Base-by-base conservation (phyloP, 257 asterid species). In the Salvia splendens region DNA sequence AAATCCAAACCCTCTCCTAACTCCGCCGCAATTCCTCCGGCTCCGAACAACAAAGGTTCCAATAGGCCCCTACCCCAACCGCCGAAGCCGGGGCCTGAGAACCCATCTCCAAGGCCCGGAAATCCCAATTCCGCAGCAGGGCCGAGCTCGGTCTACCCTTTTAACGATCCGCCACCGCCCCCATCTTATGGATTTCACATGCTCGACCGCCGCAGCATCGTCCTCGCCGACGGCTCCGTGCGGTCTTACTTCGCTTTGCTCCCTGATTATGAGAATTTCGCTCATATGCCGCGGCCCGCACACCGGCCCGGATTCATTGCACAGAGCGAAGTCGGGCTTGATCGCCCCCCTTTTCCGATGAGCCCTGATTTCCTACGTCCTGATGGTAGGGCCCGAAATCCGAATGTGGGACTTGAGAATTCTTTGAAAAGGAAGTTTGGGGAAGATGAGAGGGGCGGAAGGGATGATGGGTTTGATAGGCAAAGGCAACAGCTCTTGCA, bases 401-500 rank as follows among this genome's bases (percentile, higher is more conserved):
- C 74, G 84, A 81, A 80, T 69, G 7, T 77, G 41, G 83, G 78
- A 51, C 72, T 61, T 3, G 93, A 82, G 65, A 87, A 61, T 76
- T 75, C 80, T 8, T 61, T 79, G 61, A 91, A 93, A 75, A 78
- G 96, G 49, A 93, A 93, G 83, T 82, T 88, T 58, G 92, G 86
- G 73, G 96, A 88, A 12, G 90, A 86, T 40, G 95, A 88, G 64
- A 83, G 84, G 76, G 88, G 67, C 60, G 86, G 79, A 70, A 80
- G 72, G 79, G 76, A 73, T 36, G 92, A 89, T 79, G 95, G 86
- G 63, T 82, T 82, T 70, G 97, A 85, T 77, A 90, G 97, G 83
- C 96, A 87, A 77, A 86, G 95, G 69, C 92, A 85, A 63, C 96
- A 92, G 83, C 86, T 86, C 75, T 81, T 93, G 84, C 95, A 89